Evolutionary conservation across 148 eudicot genomes (phyloP).

Genomic region (Camellia sinensis): DNA sequence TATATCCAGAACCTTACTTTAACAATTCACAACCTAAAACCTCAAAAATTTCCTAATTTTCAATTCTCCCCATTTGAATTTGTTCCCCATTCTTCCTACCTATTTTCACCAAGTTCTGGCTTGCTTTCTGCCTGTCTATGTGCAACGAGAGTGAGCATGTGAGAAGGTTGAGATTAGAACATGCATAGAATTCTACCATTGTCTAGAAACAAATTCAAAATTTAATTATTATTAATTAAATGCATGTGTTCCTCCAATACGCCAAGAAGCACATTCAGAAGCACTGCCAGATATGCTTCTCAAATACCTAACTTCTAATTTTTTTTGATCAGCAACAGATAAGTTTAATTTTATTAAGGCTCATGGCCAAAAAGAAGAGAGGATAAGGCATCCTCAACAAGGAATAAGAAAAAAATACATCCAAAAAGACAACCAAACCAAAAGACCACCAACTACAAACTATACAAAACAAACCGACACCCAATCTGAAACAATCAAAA

Average conservation of each 20-base stretch:
- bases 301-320: slow-evolving; percentile 1
- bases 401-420: too few species aligned
- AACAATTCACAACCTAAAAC: not conserved
- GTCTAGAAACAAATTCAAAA: not conserved
- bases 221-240: not conserved
- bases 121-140: not conserved
- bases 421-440: too few species aligned
- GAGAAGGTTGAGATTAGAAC: not conserved
- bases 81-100: not conserved
- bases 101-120: not conserved
- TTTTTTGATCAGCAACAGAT: too few species aligned
- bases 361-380: too few species aligned
- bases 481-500: too few species aligned
- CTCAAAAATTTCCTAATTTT: not conserved
- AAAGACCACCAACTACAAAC: too few species aligned
- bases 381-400: too few species aligned
- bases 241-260: not conserved
- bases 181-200: not conserved
- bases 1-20: not conserved
- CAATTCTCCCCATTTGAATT: not conserved
- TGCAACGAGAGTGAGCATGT: not conserved
- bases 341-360: too few species aligned
- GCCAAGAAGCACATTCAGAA: not conserved
- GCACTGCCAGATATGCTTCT: not conserved
- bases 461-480: too few species aligned